Conservation (phyloP, 139 green algal species). For the Mesotaenium endlicherianum region DNA sequence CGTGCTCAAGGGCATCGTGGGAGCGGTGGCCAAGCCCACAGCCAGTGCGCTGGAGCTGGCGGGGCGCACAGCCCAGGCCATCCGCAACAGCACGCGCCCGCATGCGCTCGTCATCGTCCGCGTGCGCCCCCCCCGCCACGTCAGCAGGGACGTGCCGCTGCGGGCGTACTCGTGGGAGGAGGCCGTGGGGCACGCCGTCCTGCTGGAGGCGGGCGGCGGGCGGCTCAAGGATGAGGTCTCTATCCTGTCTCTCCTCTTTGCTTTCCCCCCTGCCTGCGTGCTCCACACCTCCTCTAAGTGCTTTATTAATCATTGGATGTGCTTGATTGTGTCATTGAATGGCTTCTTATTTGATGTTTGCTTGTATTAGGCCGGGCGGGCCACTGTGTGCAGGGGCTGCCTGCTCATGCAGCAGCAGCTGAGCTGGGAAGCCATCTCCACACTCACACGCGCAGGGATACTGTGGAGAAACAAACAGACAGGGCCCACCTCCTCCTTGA, state of each 20-base stretch:
- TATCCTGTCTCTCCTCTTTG: background rate
- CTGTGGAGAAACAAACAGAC: background rate
- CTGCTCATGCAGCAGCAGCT: background rate
- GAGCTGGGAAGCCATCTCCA: too few relatives aligned
- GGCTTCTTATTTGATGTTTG: background rate
- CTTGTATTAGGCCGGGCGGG: background rate
- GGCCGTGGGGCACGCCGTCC: constrained; percentile 12
- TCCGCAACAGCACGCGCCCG: constrained; percentile 15
- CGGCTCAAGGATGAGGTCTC: background rate
- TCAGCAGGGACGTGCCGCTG: constrained; percentile 8
- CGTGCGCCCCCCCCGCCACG: constrained; percentile 14
- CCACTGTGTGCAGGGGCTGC: background rate
- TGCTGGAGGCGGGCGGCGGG: constrained; percentile 1
- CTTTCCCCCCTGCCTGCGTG: background rate
- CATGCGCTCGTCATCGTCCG: background rate
- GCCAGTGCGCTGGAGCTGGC: constrained; percentile 33
- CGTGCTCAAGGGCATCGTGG: constrained; percentile 12
- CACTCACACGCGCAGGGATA: too few relatives aligned
- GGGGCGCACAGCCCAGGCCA: constrained; percentile 26
- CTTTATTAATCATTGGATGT: too few relatives aligned
- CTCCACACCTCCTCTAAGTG: too few relatives aligned
- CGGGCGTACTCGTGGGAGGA: constrained; percentile 9
- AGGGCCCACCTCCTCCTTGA: background rate
- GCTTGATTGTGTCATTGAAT: too few relatives aligned
- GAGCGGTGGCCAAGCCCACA: constrained; percentile 28